Evolutionary conservation across 2,329 filamentous ascomycete genomes (phyloP).

Genomic region (Graphilbum ipis-grandicollis): DNA sequence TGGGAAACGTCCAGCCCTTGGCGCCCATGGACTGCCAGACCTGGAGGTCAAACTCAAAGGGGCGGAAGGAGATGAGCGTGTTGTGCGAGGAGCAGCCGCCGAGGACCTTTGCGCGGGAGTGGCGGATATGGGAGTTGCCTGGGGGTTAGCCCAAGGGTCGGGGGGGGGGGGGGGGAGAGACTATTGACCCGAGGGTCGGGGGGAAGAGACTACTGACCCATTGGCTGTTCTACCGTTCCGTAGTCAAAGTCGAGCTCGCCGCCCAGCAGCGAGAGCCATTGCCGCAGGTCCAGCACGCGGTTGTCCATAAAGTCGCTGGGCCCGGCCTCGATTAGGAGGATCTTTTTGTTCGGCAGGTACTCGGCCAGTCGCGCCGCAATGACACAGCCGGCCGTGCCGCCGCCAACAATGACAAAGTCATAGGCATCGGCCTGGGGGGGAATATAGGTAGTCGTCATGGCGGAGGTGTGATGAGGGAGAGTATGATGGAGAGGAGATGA

Average conservation of each 20-base stretch:
- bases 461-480: neutral
- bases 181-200: neutral
- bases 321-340: slow-evolving; percentile 74
- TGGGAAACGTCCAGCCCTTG: slow-evolving; percentile 74
- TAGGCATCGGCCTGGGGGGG: slow-evolving; percentile 49
- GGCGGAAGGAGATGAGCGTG: slow-evolving; percentile 81
- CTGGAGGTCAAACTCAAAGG: slow-evolving; percentile 75
- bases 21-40: slow-evolving; percentile 71
- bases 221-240: slow-evolving; percentile 75
- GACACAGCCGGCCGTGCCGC: slow-evolving; percentile 75
- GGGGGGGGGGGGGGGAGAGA: too few species aligned
- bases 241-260: slow-evolving; percentile 88
- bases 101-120: slow-evolving; percentile 82
- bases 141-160: neutral
- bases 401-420: slow-evolving; percentile 75
- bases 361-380: slow-evolving; percentile 63
- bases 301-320: slow-evolving; percentile 82
- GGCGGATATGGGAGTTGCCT: slow-evolving; percentile 75
- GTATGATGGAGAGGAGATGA: too few species aligned
- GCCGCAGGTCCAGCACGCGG: slow-evolving; percentile 67
- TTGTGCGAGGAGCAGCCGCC: slow-evolving; percentile 91
- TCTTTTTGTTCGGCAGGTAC: slow-evolving; percentile 58
- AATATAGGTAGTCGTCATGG: slow-evolving; percentile 52
- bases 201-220: slow-evolving; percentile 20
- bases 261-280: slow-evolving; percentile 73